phyloP scores from a whole-genome alignment of 2,329 filamentous ascomycete species.

The Neofusicoccum ribis region DNA sequence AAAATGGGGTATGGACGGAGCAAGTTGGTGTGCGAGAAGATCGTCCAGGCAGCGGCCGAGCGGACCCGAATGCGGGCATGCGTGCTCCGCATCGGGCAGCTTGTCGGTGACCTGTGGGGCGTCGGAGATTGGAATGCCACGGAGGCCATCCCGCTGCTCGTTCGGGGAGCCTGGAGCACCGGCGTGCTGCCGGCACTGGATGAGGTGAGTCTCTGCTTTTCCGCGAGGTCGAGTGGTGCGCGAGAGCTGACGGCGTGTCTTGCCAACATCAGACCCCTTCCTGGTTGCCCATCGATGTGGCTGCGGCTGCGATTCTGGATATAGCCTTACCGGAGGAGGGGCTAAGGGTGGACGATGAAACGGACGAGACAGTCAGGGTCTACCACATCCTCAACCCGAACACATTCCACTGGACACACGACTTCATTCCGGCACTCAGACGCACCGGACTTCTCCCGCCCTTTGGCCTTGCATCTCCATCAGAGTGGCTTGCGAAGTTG shows the following conservation, averaged over 20 bases:
- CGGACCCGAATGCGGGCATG: conserved; percentile 27
- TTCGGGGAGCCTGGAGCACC: conserved; percentile 48
- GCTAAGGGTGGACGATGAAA: not conserved
- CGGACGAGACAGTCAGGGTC: conserved; percentile 26
- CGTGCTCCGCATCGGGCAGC: conserved; percentile 47
- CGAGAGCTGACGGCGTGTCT: not conserved
- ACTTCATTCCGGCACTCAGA: conserved; percentile 54
- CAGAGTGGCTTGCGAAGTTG: conserved; percentile 29
- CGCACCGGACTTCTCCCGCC: conserved; percentile 35
- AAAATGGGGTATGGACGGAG: conserved; percentile 55
- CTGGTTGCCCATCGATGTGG: conserved; percentile 49
- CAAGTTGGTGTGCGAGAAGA: conserved; percentile 51
- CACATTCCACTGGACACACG: conserved; percentile 53
- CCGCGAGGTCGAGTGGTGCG: not conserved
- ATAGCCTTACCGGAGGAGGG: not conserved
- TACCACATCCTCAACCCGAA: conserved; percentile 56
- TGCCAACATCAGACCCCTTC: not conserved
- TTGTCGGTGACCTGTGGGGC: conserved; percentile 52
- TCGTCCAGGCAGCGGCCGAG: conserved; percentile 32
- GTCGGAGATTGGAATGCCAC: conserved; percentile 48
- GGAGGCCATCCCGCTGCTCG: conserved; percentile 53
- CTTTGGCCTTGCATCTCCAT: conserved; percentile 26
- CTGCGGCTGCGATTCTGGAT: conserved; percentile 24
- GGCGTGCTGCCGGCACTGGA: conserved; percentile 49
- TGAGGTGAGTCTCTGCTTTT: conserved; percentile 29